phyloP scores from a whole-genome alignment of 768 basidiomycete genomes.

The Mycena pura region DNA sequence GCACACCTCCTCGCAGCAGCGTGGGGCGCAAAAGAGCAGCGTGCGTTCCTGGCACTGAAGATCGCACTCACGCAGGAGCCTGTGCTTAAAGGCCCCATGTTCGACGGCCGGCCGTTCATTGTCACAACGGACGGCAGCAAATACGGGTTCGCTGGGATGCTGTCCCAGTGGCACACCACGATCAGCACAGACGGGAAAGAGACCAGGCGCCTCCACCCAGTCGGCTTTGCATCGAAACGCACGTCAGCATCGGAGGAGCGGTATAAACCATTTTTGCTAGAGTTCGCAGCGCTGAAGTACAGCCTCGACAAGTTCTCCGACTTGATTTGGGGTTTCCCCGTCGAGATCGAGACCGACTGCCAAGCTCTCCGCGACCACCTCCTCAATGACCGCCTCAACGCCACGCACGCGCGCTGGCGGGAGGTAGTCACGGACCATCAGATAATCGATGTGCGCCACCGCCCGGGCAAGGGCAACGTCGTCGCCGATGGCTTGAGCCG shows the following conservation, averaged over 20 bases:
- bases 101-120: conserved; percentile 35
- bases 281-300: conserved; percentile 34
- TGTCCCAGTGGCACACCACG: conserved; percentile 29
- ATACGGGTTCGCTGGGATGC: conserved; percentile 33
- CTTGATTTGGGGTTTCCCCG: conserved; percentile 32
- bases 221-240: conserved; percentile 37
- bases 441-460: conserved; percentile 29
- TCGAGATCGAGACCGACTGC: conserved; percentile 22
- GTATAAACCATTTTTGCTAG: conserved; percentile 40
- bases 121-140: conserved; percentile 39
- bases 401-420: conserved; percentile 35
- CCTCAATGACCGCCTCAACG: conserved; percentile 28
- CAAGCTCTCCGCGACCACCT: conserved; percentile 33
- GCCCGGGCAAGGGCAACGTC: conserved; percentile 26
- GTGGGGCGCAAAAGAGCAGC: conserved; percentile 27
- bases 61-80: conserved; percentile 28
- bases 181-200: conserved; percentile 19
- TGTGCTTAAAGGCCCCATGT: conserved; percentile 25
- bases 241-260: conserved; percentile 32
- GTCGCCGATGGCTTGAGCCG: conserved; percentile 33
- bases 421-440: conserved; percentile 16
- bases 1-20: conserved; percentile 8
- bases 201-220: conserved; percentile 27
- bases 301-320: conserved; percentile 30
- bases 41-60: conserved; percentile 35